Conservation (phyloP, 768 basidiomycete species). For the Tulasnella sp. region DNA sequence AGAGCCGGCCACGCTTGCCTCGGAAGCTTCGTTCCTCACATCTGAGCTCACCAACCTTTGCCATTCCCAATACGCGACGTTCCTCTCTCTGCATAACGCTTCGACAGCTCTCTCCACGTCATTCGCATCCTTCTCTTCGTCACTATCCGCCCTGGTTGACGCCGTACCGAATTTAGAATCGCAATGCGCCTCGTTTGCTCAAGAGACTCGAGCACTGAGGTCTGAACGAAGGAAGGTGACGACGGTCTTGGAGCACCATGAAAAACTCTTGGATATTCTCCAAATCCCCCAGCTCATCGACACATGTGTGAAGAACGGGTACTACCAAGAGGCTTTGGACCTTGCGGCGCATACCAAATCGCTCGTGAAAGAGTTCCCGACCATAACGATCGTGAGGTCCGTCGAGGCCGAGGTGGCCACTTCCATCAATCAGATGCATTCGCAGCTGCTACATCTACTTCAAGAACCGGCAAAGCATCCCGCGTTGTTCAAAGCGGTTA, state of each 20-base stretch:
- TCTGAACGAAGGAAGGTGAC: slow-evolving; percentile 63
- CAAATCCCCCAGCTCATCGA: slow-evolving; percentile 87
- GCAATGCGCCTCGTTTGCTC: slow-evolving; percentile 58
- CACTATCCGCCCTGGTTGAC: slow-evolving; percentile 55
- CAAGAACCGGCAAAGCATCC: slow-evolving; percentile 84
- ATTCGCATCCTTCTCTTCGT: slow-evolving; percentile 61
- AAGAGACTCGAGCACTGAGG: slow-evolving; percentile 59
- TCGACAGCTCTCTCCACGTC: slow-evolving; percentile 64
- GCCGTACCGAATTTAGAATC: slow-evolving; percentile 67
- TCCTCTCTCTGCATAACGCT: slow-evolving; percentile 76
- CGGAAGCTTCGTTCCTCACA: slow-evolving; percentile 77
- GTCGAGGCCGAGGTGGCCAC: slow-evolving; percentile 39
- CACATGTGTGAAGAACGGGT: slow-evolving; percentile 85
- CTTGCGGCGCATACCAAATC: slow-evolving; percentile 61
- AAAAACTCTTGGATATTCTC: slow-evolving; percentile 83
- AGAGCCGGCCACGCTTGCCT: slow-evolving; percentile 67
- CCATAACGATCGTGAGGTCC: slow-evolving; percentile 38
- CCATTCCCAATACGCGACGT: slow-evolving; percentile 83
- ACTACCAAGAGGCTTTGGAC: slow-evolving; percentile 85
- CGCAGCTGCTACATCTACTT: slow-evolving; percentile 65
- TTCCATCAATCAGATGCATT: slow-evolving; percentile 42
- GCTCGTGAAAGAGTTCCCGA: slow-evolving; percentile 36
- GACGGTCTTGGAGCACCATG: slow-evolving; percentile 86
- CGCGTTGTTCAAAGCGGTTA: slow-evolving; percentile 79
- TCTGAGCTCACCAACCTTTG: slow-evolving; percentile 84